A percentile compares a stretch with the other conserved stretches of the same genome.
These are phyloP conservation scores for Diaporthe destruens DNA, from an alignment of 2,329 filamentous ascomycete species.

Conservation along the genomic window DNA sequence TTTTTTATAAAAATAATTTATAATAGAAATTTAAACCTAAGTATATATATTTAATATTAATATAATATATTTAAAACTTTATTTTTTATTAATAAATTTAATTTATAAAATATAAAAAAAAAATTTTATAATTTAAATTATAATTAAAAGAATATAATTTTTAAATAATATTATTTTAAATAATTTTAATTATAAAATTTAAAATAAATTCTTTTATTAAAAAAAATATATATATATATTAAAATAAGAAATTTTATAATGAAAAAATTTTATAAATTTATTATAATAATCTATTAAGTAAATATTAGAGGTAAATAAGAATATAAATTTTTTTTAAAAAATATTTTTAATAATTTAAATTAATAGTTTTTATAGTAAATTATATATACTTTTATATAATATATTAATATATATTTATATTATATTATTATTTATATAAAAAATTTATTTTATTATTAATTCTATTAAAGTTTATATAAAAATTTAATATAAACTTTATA, in stretches of 20 bases:
- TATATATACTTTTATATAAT: neutral
- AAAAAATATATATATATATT: no score
- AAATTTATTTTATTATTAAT: neutral
- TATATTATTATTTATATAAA: neutral
- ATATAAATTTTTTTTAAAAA: neutral
- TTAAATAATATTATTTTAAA: no score
- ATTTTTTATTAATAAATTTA: no score
- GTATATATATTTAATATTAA: no score
- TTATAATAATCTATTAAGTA: neutral
- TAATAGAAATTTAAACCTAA: no score
- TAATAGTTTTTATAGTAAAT: neutral
- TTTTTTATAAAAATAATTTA: no score
- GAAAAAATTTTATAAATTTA: neutral
- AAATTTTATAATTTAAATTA: no score
- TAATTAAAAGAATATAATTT: no score
- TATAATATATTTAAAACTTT: no score
- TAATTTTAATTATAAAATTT: no score
- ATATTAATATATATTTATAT: neutral
- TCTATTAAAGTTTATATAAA: neutral
- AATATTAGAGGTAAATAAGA: neutral
- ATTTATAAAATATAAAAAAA: no score
- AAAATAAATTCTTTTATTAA: no score
- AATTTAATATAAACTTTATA: neutral
- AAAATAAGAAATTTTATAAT: neutral
- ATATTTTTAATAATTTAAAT: neutral